These are phyloP conservation scores for Entomophthora muscae DNA, from an alignment of 371 early-diverging fungal genomes.

Conservation along the genomic window DNA sequence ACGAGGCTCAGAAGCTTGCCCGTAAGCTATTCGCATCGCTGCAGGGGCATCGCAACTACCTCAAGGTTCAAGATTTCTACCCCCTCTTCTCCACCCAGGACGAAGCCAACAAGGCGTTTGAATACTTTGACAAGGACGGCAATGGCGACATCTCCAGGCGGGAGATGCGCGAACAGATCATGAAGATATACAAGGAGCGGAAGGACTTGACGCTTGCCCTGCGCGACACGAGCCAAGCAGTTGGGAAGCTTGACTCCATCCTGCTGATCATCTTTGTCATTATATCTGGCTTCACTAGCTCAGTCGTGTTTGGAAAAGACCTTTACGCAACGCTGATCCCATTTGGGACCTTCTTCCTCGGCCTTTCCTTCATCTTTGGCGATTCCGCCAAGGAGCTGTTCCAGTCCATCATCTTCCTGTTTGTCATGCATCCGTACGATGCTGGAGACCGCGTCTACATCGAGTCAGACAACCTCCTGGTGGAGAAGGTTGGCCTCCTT, in stretches of 20 bases:
- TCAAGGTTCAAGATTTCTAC: conserved; percentile 25
- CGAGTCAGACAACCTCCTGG: conserved; percentile 18
- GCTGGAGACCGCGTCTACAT: no score
- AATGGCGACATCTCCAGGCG: conserved; percentile 44
- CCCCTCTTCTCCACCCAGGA: conserved; percentile 32
- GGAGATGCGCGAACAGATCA: conserved; percentile 36
- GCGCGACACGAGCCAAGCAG: conserved; percentile 38
- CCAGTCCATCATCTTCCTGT: no score
- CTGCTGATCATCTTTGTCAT: conserved; percentile 20
- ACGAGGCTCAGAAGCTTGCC: conserved; percentile 9
- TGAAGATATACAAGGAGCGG: conserved; percentile 43
- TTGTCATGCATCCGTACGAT: no score
- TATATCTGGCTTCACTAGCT: not conserved
- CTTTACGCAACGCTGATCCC: conserved; percentile 5
- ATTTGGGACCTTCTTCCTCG: conserved; percentile 31
- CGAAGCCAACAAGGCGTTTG: conserved; percentile 39
- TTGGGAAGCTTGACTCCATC: conserved; percentile 47
- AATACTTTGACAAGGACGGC: conserved; percentile 46
- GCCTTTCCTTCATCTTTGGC: conserved; percentile 41
- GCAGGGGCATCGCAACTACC: conserved; percentile 5
- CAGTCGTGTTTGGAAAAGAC: not conserved
- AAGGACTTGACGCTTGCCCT: conserved; percentile 35
- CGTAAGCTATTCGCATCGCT: conserved; percentile 9
- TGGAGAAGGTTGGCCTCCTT: conserved; percentile 20
- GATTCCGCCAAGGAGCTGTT: conserved; percentile 32